A percentile compares a stretch with the other conserved stretches of the same genome.
These are phyloP conservation scores for Ophiosphaerella herpotricha DNA, from an alignment of 2,329 filamentous ascomycete species.

Conservation along the genomic window DNA sequence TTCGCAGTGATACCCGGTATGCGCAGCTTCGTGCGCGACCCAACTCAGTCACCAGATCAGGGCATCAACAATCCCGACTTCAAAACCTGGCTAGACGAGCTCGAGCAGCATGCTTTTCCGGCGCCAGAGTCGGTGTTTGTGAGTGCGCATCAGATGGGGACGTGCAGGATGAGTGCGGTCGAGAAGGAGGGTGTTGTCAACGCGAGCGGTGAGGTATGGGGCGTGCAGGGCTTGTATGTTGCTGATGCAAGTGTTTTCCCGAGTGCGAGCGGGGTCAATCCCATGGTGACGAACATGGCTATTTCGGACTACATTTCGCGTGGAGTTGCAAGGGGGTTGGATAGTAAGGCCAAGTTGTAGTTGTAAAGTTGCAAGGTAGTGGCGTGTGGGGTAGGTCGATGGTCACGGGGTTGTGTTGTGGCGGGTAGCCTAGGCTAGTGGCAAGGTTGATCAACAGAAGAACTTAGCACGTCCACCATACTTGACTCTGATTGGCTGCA, in stretches of 20 bases:
- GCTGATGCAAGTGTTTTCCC: slow-evolving; percentile 78
- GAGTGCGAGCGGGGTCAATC: slow-evolving; percentile 77
- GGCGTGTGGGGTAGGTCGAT: too few relatives aligned
- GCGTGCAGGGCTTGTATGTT: slow-evolving; percentile 67
- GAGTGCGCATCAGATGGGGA: slow-evolving; percentile 83
- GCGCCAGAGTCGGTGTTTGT: slow-evolving; percentile 59
- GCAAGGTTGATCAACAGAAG: too few relatives aligned
- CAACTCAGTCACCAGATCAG: slow-evolving; percentile 16
- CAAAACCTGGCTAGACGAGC: slow-evolving; percentile 61
- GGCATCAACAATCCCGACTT: slow-evolving; percentile 66
- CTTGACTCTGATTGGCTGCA: not conserved
- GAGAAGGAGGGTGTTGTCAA: slow-evolving; percentile 52
- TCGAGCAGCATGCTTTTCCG: slow-evolving; percentile 57
- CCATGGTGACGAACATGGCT: slow-evolving; percentile 77
- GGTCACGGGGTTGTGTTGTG: too few relatives aligned
- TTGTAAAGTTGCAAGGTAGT: too few relatives aligned
- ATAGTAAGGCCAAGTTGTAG: slow-evolving; percentile 20
- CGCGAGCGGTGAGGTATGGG: slow-evolving; percentile 62
- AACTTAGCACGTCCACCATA: too few relatives aligned
- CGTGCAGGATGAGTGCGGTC: slow-evolving; percentile 69
- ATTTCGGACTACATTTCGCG: slow-evolving; percentile 45
- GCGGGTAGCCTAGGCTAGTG: too few relatives aligned
- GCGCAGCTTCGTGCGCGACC: slow-evolving; percentile 63
- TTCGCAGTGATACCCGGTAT: slow-evolving; percentile 66
- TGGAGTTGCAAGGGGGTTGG: slow-evolving; percentile 32